Evolutionary conservation across 768 basidiomycete species (phyloP).

Genomic region (Mrakia frigida): DNA sequence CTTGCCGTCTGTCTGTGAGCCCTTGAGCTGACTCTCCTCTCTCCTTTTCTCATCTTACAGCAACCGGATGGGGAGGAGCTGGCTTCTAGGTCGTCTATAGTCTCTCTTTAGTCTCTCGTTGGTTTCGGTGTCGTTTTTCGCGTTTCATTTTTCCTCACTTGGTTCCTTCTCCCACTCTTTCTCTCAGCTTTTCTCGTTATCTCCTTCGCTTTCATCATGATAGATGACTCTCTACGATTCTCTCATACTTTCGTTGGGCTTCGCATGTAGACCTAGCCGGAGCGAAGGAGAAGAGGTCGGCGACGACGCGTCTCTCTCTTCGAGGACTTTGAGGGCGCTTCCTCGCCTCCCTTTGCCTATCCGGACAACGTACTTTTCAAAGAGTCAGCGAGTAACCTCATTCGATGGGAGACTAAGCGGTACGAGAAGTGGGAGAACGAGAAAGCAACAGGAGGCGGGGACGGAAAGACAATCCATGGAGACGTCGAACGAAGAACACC

Average conservation of each 20-base stretch:
- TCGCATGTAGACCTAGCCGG: too few relatives aligned
- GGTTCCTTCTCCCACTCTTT: neutral
- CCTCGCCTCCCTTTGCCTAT: too few relatives aligned
- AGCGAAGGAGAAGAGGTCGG: too few relatives aligned
- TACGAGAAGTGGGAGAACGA: too few relatives aligned
- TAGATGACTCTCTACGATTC: neutral
- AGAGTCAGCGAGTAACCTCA: too few relatives aligned
- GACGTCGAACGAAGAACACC: too few relatives aligned
- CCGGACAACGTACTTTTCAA: too few relatives aligned
- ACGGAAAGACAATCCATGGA: too few relatives aligned
- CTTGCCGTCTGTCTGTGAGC: neutral
- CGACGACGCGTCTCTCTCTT: too few relatives aligned
- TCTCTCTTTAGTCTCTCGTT: neutral
- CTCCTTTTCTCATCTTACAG: neutral
- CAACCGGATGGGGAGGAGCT: constrained; percentile 29
- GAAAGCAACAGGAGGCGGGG: too few relatives aligned
- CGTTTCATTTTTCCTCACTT: neutral
- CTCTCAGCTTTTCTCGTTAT: neutral
- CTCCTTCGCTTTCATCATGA: neutral
- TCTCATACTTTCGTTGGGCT: neutral
- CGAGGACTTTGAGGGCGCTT: too few relatives aligned
- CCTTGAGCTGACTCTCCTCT: neutral
- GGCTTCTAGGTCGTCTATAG: neutral
- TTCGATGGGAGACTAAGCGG: too few relatives aligned
- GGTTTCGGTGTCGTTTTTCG: neutral